Conservation (phyloP, 345 rosid species). For the Anacardium occidentale region DNA sequence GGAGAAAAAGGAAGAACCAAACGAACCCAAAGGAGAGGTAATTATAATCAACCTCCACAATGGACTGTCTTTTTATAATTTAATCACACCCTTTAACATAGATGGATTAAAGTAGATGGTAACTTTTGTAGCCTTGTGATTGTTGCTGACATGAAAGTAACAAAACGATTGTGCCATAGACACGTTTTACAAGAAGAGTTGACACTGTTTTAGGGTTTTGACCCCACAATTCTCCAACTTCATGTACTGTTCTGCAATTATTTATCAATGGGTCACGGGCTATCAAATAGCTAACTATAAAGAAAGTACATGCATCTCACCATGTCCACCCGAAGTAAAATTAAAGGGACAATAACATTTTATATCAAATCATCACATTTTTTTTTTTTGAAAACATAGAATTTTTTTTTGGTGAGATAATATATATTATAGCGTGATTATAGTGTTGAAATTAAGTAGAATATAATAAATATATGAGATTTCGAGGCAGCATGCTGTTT, state of each 20-base stretch:
- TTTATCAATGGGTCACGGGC: constrained; percentile 17
- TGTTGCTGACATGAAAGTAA: constrained; percentile 53
- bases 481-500: constrained; percentile 16
- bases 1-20: constrained; percentile 30
- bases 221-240: constrained; percentile 32
- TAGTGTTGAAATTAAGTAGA: too few species aligned
- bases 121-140: constrained; percentile 7
- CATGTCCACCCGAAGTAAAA: too few species aligned
- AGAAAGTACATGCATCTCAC: too few species aligned
- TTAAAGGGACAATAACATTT: too few species aligned
- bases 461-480: not conserved
- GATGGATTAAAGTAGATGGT: too few species aligned
- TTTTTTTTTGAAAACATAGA: too few species aligned
- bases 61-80: too few species aligned
- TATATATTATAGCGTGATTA: too few species aligned
- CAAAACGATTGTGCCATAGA: constrained; percentile 38
- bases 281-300: too few species aligned
- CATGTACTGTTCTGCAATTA: constrained; percentile 6
- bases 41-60: not conserved
- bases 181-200: constrained; percentile 34
- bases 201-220: constrained; percentile 16
- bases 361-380: too few species aligned
- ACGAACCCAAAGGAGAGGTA: constrained; percentile 53
- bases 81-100: too few species aligned
- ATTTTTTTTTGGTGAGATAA: too few species aligned